Percentiles rank a stretch among this genome's conserved stretches.
phyloP scores from a whole-genome alignment of 495 filamentous ascomycete species.

The Penicillium fimorum region DNA sequence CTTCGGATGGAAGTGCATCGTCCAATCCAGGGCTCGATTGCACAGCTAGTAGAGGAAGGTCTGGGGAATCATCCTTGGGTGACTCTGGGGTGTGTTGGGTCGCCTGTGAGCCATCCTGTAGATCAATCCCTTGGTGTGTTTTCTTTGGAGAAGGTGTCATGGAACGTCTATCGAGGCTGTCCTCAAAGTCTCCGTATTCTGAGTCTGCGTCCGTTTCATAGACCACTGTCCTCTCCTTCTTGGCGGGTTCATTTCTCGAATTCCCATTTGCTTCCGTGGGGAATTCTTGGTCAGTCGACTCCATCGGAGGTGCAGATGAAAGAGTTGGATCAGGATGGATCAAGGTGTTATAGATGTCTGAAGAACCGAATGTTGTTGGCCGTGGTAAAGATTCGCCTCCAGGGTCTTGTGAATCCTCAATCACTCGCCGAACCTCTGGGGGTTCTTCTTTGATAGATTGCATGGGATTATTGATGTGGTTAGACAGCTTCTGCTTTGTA shows the following conservation, averaged over 20 bases:
- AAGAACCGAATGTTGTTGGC: constrained; percentile 9
- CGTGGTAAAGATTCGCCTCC: not conserved
- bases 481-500: constrained; percentile 17
- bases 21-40: constrained; percentile 8
- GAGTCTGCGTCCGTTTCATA: constrained; percentile 49
- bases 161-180: constrained; percentile 11
- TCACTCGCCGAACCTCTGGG: not conserved
- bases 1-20: constrained; percentile 24
- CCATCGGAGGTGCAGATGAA: constrained; percentile 2
- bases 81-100: constrained; percentile 15
- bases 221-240: constrained; percentile 36
- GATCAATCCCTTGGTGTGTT: not conserved
- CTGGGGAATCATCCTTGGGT: constrained; percentile 34
- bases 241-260: constrained; percentile 3
- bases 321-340: not conserved
- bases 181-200: constrained; percentile 35
- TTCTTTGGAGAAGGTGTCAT: constrained; percentile 16
- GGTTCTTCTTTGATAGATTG: constrained; percentile 29
- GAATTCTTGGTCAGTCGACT: not conserved
- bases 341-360: constrained; percentile 6
- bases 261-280: not conserved
- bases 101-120: not conserved
- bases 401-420: constrained; percentile 8
- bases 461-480: constrained; percentile 1
- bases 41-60: constrained; percentile 32